Conservation (phyloP, 495 filamentous ascomycete genomes). For the Amniculicola lignicola region DNA sequence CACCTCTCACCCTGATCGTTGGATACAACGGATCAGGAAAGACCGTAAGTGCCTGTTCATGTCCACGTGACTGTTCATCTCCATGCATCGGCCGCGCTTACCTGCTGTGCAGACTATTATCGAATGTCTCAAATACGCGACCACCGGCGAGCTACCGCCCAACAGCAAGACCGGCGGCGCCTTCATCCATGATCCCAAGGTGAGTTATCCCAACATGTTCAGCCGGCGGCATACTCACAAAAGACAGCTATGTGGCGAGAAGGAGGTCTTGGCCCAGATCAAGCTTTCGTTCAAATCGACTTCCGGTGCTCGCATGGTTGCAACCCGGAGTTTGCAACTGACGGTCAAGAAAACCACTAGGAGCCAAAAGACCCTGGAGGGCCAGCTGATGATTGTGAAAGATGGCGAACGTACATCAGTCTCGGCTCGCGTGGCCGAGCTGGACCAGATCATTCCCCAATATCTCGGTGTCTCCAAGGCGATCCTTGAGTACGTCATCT, state of each 20-base stretch:
- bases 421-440: constrained; percentile 72
- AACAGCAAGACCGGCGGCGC: constrained; percentile 86
- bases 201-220: constrained; percentile 34
- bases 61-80: background rate
- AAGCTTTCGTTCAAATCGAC: constrained; percentile 80
- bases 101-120: constrained; percentile 72
- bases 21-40: constrained; percentile 97
- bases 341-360: constrained; percentile 77
- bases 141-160: constrained; percentile 87
- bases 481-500: constrained; percentile 89
- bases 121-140: constrained; percentile 97
- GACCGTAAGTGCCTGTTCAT: constrained; percentile 54
- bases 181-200: constrained; percentile 94
- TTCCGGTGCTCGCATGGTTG: constrained; percentile 71
- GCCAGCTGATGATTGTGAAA: constrained; percentile 65
- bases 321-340: constrained; percentile 77
- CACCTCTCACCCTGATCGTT: constrained; percentile 91
- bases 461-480: constrained; percentile 88
- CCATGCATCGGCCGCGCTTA: background rate
- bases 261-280: constrained; percentile 86
- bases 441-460: constrained; percentile 79
- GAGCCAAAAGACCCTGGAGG: constrained; percentile 75
- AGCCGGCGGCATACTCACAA: background rate
- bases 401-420: constrained; percentile 76
- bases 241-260: constrained; percentile 71